These are phyloP conservation scores for Leccinum subgranulosum DNA, from an alignment of 768 basidiomycete species.

Conservation along the genomic window DNA sequence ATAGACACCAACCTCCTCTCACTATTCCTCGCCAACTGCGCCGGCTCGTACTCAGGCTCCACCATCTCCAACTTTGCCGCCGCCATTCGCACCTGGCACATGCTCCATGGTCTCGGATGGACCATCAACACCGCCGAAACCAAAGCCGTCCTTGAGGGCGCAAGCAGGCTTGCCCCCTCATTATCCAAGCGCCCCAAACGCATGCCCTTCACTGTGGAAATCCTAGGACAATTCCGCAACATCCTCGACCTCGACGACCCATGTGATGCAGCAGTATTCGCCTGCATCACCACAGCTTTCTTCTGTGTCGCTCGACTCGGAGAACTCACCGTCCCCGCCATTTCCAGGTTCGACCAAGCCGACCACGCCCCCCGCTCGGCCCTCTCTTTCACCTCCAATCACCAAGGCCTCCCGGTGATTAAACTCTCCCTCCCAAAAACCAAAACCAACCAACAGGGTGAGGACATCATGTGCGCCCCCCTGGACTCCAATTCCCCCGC, in stretches of 20 bases:
- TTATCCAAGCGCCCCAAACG: background rate
- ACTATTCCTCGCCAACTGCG: slow-evolving; percentile 28
- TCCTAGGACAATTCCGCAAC: too few relatives aligned
- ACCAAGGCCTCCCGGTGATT: background rate
- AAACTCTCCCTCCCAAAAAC: background rate
- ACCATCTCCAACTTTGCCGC: background rate
- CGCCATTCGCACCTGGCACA: background rate
- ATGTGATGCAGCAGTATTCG: background rate
- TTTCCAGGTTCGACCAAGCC: background rate
- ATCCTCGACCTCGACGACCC: background rate
- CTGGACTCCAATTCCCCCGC: background rate
- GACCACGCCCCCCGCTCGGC: background rate
- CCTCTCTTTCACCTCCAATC: background rate
- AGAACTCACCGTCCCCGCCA: slow-evolving; percentile 12
- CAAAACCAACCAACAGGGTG: background rate
- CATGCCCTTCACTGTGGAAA: background rate
- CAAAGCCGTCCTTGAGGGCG: background rate
- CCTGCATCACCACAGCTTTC: background rate
- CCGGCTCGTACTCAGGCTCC: slow-evolving; percentile 15
- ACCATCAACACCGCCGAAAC: background rate
- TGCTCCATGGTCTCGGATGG: background rate
- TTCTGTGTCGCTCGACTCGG: slow-evolving; percentile 30
- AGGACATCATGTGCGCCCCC: background rate
- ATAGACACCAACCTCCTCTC: slow-evolving; percentile 20
- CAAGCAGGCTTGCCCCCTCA: background rate